Percentiles rank a stretch among this genome's conserved stretches.
Conservation (phyloP, 148 eudicot genomes). For the Chenopodium formosanum region DNA sequence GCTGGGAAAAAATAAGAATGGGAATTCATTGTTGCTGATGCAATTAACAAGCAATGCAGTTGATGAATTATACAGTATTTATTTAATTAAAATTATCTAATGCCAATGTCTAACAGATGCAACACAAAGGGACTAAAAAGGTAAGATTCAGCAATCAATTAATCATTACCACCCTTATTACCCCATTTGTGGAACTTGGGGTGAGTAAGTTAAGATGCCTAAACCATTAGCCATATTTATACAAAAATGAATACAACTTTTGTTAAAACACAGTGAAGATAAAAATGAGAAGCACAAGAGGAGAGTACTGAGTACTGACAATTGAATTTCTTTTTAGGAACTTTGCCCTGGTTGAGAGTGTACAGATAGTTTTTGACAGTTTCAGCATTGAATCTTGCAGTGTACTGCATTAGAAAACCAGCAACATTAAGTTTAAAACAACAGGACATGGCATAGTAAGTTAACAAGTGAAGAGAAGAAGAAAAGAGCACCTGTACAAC, state of each 20-base stretch:
- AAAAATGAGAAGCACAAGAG: neutral
- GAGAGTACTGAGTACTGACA: constrained; percentile 61
- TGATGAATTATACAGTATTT: too few relatives aligned
- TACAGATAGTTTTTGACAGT: constrained; percentile 85
- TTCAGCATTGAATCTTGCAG: constrained; percentile 92
- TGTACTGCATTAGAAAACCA: constrained; percentile 54
- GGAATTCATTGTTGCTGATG: neutral
- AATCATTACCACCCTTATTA: neutral
- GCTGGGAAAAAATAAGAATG: neutral
- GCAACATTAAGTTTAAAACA: neutral
- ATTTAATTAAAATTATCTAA: neutral
- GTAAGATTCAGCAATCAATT: neutral
- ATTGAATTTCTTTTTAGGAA: constrained; percentile 91
- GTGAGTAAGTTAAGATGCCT: neutral
- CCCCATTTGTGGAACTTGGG: neutral
- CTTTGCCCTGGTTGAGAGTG: constrained; percentile 70
- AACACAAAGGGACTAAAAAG: neutral
- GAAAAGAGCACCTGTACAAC: constrained; percentile 74
- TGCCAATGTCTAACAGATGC: neutral
- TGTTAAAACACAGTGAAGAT: neutral
- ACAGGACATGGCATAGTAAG: too few relatives aligned
- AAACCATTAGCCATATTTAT: neutral
- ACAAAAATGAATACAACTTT: neutral
- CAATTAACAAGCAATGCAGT: neutral
- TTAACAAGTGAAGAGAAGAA: too few relatives aligned